Evolutionary conservation across 2,329 filamentous ascomycete species (phyloP), one percentile per base, ranked within the genome.

Genomic region (Aspergillus terreus): DNA sequence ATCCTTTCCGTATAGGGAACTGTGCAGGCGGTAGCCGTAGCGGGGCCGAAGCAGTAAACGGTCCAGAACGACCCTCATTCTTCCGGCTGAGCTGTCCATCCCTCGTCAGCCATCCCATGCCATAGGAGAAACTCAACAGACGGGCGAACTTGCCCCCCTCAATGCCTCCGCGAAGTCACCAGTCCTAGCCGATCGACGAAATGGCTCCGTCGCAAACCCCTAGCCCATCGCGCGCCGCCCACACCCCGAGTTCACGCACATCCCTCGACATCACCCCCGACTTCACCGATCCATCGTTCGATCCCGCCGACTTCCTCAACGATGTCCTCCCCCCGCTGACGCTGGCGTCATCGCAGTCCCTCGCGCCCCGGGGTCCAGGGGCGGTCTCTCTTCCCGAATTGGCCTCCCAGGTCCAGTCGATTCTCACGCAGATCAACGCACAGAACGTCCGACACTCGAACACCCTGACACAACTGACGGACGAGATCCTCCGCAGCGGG

Each of bases 401-500:
- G 47, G 91, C 90, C 1, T 79, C 85, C 0, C 88, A 91, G 65
- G 87, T 92, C 1, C 92, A 96, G 71, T 80, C 85, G 3, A 79
- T 95, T n/a, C 79, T 96, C 44, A 89, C 91, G 1, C 88, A 92
- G 64, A 83, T 97, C 63, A 95, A 89, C 65, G 87, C 90, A 7
- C 90, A 96, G 68, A 95, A 91, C 1, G 87, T 90, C 15, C 83
- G 91, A 43, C 77, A 96, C 6, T 90, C 91, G 12, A 84, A 81
- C 49, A 88, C 85, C 43, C 79, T 99, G 52, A 96, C 91, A 30
- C 86, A 92, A 64, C 78, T 97, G 53, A 96, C 94, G 10, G 92
- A 99, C 70, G 94, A 97, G 60, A 97, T 99, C 57, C 73, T 99
- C 55, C 83, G 94, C 51, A 92, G 90, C 63, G 90, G 90, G 92